Conservation (phyloP, 108 stramenopile species). For the Poteriospumella lacustris region DNA sequence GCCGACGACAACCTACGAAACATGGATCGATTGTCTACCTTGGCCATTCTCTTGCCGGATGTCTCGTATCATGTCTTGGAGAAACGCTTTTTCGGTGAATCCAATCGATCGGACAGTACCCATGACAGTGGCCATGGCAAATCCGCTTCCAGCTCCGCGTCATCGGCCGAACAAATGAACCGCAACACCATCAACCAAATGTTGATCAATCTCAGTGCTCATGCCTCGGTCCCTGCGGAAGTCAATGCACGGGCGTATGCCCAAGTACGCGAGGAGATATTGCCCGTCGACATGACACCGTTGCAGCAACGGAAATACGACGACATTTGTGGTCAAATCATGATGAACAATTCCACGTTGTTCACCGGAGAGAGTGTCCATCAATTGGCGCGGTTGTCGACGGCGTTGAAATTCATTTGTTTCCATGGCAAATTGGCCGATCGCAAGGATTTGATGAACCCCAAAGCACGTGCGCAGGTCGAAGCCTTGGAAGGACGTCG, state of each 20-base stretch:
- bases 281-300: background rate
- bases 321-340: background rate
- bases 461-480: no score
- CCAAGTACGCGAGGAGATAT: background rate
- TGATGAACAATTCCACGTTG: background rate
- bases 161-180: background rate
- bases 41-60: no score
- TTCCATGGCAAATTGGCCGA: conserved; percentile 3
- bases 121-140: no score
- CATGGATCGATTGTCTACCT: no score
- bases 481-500: no score
- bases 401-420: background rate
- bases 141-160: background rate
- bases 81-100: no score
- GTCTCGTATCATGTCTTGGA: no score
- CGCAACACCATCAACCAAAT: background rate
- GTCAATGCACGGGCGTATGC: background rate
- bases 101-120: no score
- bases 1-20: no score
- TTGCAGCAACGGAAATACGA: background rate
- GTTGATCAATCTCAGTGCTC: background rate
- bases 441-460: background rate
- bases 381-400: background rate
- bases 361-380: background rate
- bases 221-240: background rate